These are phyloP conservation scores for Botrytis porri DNA, from an alignment of 2,329 filamentous ascomycete genomes.

Conservation along the genomic window DNA sequence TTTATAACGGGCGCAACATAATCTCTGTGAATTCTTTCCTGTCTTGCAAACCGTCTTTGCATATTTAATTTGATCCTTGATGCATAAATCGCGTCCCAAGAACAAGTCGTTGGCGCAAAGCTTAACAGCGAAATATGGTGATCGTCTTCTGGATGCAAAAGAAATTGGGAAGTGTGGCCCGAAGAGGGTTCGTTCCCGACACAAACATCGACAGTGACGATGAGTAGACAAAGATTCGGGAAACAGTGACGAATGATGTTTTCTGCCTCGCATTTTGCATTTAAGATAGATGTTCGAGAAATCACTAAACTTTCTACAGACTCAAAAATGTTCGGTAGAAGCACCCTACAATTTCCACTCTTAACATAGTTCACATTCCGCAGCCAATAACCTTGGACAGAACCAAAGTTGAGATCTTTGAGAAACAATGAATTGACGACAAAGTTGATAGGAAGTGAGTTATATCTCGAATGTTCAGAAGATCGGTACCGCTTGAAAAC, in stretches of 20 bases:
- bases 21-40: slow-evolving; percentile 3
- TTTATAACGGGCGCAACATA: slow-evolving; percentile 3
- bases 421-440: background rate
- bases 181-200: background rate
- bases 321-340: background rate
- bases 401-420: slow-evolving; percentile 2
- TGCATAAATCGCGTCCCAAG: background rate
- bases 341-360: background rate
- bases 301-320: slow-evolving; percentile 7
- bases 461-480: background rate
- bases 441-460: background rate
- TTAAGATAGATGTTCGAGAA: slow-evolving; percentile 2
- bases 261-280: slow-evolving; percentile 2
- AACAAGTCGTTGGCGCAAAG: background rate
- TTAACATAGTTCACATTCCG: background rate
- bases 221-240: slow-evolving; percentile 6
- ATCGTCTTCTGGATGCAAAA: background rate
- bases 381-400: background rate
- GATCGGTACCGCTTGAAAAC: background rate
- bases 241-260: slow-evolving; percentile 1
- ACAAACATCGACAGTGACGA: background rate
- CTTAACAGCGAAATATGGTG: background rate
- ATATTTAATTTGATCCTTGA: background rate
- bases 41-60: slow-evolving; percentile 7
- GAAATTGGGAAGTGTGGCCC: background rate